Percentiles rank a stretch among this genome's conserved stretches.
Evolutionary conservation across 345 rosid species (phyloP).

Genomic region (Syzygium aromaticum): DNA sequence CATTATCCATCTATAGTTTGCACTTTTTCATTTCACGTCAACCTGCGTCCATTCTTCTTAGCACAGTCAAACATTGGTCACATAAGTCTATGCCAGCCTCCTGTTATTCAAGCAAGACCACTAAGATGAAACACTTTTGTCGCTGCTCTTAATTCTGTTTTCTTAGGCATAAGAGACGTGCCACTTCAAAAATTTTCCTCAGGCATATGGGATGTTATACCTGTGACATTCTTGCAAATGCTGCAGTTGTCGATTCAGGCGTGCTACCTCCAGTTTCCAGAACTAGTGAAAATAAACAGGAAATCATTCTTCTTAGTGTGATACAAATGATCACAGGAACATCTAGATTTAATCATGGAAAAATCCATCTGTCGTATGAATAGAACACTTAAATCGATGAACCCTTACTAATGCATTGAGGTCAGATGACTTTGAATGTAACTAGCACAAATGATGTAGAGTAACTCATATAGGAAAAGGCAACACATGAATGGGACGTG

Average conservation of each 20-base stretch:
- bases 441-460: not conserved
- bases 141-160: not conserved
- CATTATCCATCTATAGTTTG: not conserved
- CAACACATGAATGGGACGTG: not conserved
- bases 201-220: slow-evolving; percentile 13
- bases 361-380: not conserved
- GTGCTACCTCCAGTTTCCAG: slow-evolving; percentile 73
- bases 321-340: not conserved
- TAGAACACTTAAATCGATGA: not conserved
- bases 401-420: not conserved
- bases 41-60: not conserved
- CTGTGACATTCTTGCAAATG: slow-evolving; percentile 63
- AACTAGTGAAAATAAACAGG: slow-evolving; percentile 26
- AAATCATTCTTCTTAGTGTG: not conserved
- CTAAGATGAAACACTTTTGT: not conserved
- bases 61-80: not conserved
- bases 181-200: not conserved
- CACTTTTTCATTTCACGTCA: not conserved
- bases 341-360: not conserved
- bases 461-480: not conserved
- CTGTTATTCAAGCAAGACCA: not conserved
- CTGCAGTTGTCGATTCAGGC: slow-evolving; percentile 57
- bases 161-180: not conserved
- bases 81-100: not conserved
- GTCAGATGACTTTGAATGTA: not conserved